A percentile compares a stretch with the other conserved stretches of the same genome.
Conservation (phyloP, 306 rosid species). For the Luffa acutangula region DNA sequence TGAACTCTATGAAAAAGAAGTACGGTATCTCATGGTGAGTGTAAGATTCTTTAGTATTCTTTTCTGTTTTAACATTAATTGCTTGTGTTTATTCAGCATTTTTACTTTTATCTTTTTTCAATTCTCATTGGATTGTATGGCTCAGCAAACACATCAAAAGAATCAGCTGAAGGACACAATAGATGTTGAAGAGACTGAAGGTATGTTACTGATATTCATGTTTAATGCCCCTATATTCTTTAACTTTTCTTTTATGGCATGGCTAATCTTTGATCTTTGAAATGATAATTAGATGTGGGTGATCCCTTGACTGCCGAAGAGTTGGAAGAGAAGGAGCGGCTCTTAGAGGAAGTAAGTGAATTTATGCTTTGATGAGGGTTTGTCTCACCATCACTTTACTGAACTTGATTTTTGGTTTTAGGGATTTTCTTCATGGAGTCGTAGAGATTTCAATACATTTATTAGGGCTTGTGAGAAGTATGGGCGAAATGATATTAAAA, state of each 20-base stretch:
- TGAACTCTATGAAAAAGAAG: constrained; percentile 97
- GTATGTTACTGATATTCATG: constrained; percentile 22
- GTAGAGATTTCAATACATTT: constrained; percentile 91
- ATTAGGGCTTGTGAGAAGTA: constrained; percentile 97
- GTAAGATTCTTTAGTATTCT: background rate
- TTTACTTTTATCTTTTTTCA: constrained; percentile 2
- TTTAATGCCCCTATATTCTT: background rate
- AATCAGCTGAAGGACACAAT: constrained; percentile 87
- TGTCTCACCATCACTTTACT: constrained; percentile 2
- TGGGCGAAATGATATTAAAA: constrained; percentile 77
- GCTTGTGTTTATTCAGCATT: background rate
- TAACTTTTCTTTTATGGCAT: background rate
- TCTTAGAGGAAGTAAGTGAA: constrained; percentile 58
- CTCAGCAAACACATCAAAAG: constrained; percentile 97
- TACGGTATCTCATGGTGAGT: constrained; percentile 91
- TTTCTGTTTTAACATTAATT: constrained; percentile 1
- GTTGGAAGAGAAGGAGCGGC: constrained; percentile 82
- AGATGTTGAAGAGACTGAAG: constrained; percentile 94
- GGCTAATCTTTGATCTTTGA: constrained; percentile 15
- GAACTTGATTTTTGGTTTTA: constrained; percentile 26
- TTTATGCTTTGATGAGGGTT: constrained; percentile 10
- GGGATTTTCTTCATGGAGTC: constrained; percentile 98
- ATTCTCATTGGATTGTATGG: constrained; percentile 10
- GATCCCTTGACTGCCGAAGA: constrained; percentile 97
- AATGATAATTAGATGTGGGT: constrained; percentile 54